A percentile compares a stretch with the other conserved stretches of the same genome.
Evolutionary conservation across 495 filamentous ascomycete species (phyloP).

Genomic region (Hyphodiscus hymeniophilus): DNA sequence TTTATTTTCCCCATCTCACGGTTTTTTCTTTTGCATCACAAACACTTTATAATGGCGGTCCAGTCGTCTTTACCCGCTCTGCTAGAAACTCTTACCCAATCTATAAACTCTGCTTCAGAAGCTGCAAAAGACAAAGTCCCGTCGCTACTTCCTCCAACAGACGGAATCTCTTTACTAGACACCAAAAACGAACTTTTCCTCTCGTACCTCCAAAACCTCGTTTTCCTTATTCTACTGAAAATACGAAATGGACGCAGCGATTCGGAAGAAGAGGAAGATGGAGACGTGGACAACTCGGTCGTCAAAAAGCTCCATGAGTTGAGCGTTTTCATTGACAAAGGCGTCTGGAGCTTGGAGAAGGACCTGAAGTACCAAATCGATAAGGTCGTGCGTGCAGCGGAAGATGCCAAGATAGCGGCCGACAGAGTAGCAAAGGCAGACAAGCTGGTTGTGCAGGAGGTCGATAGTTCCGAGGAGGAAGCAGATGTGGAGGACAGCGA

Average conservation of each 20-base stretch:
- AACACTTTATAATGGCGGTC: conserved; percentile 34
- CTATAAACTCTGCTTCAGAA: conserved; percentile 50
- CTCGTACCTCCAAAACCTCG: conserved; percentile 89
- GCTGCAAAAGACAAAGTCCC: conserved; percentile 38
- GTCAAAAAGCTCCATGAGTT: conserved; percentile 80
- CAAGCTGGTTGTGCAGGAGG: conserved; percentile 21
- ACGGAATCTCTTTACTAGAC: conserved; percentile 91
- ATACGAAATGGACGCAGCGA: conserved; percentile 49
- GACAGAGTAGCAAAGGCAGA: conserved; percentile 24
- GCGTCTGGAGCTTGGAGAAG: conserved; percentile 79
- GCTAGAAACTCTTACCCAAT: conserved; percentile 54
- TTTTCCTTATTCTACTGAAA: conserved; percentile 80
- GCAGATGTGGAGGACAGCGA: conserved; percentile 27
- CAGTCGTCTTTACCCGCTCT: conserved; percentile 45
- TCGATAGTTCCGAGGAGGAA: conserved; percentile 21
- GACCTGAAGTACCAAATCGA: conserved; percentile 83
- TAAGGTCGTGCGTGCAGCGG: conserved; percentile 79
- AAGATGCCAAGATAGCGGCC: conserved; percentile 51
- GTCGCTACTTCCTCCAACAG: conserved; percentile 47
- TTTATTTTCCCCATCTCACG: not conserved
- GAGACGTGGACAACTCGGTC: conserved; percentile 46
- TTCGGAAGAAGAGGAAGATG: conserved; percentile 24
- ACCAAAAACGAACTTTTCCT: conserved; percentile 92
- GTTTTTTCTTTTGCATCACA: not conserved
- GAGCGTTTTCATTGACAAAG: conserved; percentile 81